phyloP scores from a whole-genome alignment of 345 rosid genomes.

The Psidium guajava region DNA sequence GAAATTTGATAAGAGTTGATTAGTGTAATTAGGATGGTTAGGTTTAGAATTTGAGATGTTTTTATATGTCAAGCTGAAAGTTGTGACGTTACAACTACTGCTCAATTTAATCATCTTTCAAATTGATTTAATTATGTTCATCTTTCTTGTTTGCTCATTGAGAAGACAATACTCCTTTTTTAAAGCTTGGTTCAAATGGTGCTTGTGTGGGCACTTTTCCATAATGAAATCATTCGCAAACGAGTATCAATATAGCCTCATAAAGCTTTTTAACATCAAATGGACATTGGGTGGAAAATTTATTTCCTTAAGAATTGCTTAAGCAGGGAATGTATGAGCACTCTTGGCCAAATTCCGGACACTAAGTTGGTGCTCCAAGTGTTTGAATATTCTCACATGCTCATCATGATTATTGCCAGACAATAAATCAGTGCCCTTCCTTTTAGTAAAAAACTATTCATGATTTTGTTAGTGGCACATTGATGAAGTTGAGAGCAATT shows the following conservation, averaged over 20 bases:
- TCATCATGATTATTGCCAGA: background rate
- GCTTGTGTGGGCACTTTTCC: background rate
- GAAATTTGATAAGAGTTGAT: background rate
- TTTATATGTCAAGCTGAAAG: background rate
- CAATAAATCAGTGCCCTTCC: background rate
- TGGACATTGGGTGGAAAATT: background rate
- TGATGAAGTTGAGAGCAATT: background rate
- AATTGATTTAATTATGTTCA: background rate
- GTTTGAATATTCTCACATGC: background rate
- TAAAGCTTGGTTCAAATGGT: background rate
- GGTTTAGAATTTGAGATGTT: background rate
- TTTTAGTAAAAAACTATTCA: background rate
- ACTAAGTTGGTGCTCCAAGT: background rate
- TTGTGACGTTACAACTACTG: background rate
- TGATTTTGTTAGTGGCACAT: background rate
- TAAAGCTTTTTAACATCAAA: background rate
- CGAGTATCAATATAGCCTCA: background rate
- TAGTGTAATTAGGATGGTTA: background rate
- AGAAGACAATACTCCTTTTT: background rate
- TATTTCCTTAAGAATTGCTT: background rate
- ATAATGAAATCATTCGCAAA: background rate
- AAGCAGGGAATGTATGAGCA: background rate
- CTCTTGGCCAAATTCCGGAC: background rate
- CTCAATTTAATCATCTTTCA: background rate
- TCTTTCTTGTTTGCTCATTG: background rate